phyloP scores from a whole-genome alignment of 371 early-diverging fungal genomes.

The Mucor lusitanicus region DNA sequence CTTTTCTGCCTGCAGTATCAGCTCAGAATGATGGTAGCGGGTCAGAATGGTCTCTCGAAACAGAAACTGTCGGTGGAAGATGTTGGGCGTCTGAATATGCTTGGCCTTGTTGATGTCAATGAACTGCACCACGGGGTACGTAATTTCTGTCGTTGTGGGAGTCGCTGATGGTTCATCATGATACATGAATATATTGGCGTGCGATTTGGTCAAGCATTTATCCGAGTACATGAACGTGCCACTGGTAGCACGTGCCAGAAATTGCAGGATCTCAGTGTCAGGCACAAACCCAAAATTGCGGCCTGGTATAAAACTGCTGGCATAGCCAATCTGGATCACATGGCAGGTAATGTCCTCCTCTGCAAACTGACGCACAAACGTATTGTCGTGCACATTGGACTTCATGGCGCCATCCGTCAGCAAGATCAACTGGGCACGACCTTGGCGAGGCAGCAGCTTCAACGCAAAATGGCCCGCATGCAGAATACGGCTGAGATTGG shows the following conservation, averaged over 20 bases:
- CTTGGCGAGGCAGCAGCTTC: slow-evolving; percentile 69
- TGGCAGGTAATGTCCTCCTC: slow-evolving; percentile 78
- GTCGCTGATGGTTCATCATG: not conserved
- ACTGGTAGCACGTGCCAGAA: slow-evolving; percentile 76
- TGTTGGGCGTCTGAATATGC: slow-evolving; percentile 30
- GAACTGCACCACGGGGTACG: slow-evolving; percentile 15
- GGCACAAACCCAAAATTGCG: slow-evolving; percentile 88
- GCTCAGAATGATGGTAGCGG: slow-evolving; percentile 20
- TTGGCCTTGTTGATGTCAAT: slow-evolving; percentile 18
- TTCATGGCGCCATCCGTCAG: slow-evolving; percentile 89
- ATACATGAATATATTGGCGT: not conserved
- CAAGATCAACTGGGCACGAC: slow-evolving; percentile 73
- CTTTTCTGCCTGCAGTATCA: slow-evolving; percentile 14
- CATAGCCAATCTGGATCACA: slow-evolving; percentile 85
- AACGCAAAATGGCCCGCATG: slow-evolving; percentile 76
- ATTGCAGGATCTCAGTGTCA: slow-evolving; percentile 85
- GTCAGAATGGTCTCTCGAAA: slow-evolving; percentile 34
- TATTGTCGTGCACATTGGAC: slow-evolving; percentile 60
- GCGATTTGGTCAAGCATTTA: slow-evolving; percentile 49
- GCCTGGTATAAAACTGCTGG: slow-evolving; percentile 72
- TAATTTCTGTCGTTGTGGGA: not conserved
- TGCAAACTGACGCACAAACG: slow-evolving; percentile 58
- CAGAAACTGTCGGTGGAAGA: slow-evolving; percentile 33
- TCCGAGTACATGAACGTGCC: slow-evolving; percentile 84
- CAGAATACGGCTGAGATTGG: slow-evolving; percentile 65